Evolutionary conservation across 2,329 filamentous ascomycete genomes (phyloP).

Genomic region (Cryphonectria carpinicola): DNA sequence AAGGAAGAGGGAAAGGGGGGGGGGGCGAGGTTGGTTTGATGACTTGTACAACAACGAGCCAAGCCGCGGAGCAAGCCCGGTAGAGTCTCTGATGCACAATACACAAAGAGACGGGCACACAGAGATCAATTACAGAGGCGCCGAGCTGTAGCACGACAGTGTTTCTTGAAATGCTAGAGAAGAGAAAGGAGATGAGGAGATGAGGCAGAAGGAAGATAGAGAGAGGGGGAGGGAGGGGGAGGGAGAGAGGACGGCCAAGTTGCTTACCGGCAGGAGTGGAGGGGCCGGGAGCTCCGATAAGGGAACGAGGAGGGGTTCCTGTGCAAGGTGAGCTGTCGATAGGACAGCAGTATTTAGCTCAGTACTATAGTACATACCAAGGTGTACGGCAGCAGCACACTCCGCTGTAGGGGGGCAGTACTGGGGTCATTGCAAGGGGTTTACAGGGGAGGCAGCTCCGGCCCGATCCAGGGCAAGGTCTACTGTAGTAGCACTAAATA

Average conservation of each 20-base stretch:
- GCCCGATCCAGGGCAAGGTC: constrained; percentile 6
- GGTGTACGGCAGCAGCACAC: too few relatives aligned
- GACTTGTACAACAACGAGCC: neutral
- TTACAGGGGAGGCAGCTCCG: neutral
- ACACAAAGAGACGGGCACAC: too few relatives aligned
- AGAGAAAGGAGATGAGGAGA: too few relatives aligned
- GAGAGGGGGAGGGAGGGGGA: neutral
- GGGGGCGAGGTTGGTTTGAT: neutral
- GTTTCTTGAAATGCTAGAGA: neutral
- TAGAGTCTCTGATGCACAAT: neutral
- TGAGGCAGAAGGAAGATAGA: neutral
- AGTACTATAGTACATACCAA: too few relatives aligned
- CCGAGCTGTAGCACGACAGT: neutral
- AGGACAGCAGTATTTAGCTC: neutral
- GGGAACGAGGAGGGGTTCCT: neutral
- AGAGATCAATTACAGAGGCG: neutral
- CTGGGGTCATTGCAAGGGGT: neutral
- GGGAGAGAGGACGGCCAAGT: neutral
- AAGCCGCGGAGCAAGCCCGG: neutral
- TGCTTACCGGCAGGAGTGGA: constrained; percentile 9
- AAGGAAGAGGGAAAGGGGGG: neutral
- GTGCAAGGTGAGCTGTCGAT: constrained; percentile 4
- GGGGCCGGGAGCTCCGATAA: constrained; percentile 19
- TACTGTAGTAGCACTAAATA: neutral
- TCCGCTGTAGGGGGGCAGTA: too few relatives aligned